Conservation (phyloP, 1,139 yeast species). For the Pichia sp. region DNA sequence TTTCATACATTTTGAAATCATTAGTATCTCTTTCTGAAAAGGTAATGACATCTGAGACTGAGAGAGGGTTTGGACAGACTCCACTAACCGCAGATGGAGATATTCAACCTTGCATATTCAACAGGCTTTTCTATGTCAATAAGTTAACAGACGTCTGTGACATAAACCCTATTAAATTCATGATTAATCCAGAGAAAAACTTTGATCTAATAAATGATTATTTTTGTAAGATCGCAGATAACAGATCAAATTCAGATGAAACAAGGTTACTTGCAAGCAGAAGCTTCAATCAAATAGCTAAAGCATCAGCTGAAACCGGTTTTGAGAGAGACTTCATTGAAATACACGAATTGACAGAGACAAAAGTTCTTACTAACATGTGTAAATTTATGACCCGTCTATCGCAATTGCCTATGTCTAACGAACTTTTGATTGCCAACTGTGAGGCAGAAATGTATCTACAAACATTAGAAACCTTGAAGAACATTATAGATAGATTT, state of each 20-base stretch:
- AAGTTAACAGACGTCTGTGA: constrained; percentile 43
- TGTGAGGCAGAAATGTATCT: constrained; percentile 67
- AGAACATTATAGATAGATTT: constrained; percentile 67
- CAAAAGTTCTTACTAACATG: constrained; percentile 38
- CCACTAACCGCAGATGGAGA: constrained; percentile 21
- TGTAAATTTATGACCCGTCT: constrained; percentile 34
- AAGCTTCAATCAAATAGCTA: constrained; percentile 47
- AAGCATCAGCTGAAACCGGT: constrained; percentile 44
- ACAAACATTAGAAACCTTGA: constrained; percentile 56
- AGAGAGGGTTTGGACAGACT: constrained; percentile 14
- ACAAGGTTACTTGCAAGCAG: constrained; percentile 45
- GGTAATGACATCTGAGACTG: constrained; percentile 7
- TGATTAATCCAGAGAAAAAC: constrained; percentile 37
- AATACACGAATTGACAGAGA: constrained; percentile 30
- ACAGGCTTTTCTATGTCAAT: constrained; percentile 39
- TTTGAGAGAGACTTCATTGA: constrained; percentile 28
- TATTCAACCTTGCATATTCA: constrained; percentile 38
- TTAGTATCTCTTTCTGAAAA: constrained; percentile 42
- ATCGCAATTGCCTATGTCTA: constrained; percentile 37
- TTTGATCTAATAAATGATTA: constrained; percentile 47
- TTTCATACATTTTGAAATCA: constrained; percentile 41
- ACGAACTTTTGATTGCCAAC: constrained; percentile 42
- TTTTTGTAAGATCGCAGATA: constrained; percentile 42
- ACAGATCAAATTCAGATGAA: constrained; percentile 37
- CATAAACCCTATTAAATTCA: constrained; percentile 47